Evolutionary conservation across 192 early-diverging fungal species (phyloP).

Genomic region (Coemansia sp.): DNA sequence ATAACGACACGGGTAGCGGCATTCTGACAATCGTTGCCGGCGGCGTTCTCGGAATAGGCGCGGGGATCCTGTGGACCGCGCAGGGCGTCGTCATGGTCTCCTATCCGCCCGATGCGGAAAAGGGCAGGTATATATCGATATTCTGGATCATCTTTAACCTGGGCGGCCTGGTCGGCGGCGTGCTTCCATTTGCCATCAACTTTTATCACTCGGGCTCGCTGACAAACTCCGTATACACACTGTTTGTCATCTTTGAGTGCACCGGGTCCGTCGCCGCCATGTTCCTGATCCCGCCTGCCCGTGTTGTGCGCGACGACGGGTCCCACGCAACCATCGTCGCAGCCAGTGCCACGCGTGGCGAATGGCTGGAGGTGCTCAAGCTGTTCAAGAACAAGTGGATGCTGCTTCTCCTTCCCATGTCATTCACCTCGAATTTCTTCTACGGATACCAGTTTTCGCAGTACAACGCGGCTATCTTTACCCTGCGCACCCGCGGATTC

Average conservation of each 20-base stretch:
- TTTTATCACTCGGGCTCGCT: conserved; percentile 57
- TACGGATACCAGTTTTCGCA: conserved; percentile 70
- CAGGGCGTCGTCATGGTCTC: conserved; percentile 79
- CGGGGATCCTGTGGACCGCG: conserved; percentile 67
- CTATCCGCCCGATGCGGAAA: conserved; percentile 72
- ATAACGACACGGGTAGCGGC: conserved; percentile 59
- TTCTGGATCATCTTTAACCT: conserved; percentile 81
- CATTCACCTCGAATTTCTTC: conserved; percentile 73
- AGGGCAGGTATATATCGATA: conserved; percentile 75
- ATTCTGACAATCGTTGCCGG: conserved; percentile 66
- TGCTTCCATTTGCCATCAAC: conserved; percentile 66
- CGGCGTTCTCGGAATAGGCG: conserved; percentile 72
- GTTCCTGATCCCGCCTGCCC: conserved; percentile 57
- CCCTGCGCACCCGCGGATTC: conserved; percentile 64
- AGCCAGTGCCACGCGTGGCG: conserved; percentile 57
- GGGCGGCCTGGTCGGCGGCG: conserved; percentile 73
- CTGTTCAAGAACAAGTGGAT: conserved; percentile 68
- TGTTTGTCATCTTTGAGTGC: conserved; percentile 72
- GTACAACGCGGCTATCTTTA: conserved; percentile 63
- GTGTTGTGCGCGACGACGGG: conserved; percentile 69
- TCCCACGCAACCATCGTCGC: conserved; percentile 58
- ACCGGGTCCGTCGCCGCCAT: conserved; percentile 58
- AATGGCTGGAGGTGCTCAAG: conserved; percentile 56
- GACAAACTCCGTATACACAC: conserved; percentile 65
- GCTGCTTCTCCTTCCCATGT: conserved; percentile 69